Conservation (phyloP, 1,284 basidiomycete genomes). For the Cryptococcus wingfieldii region DNA sequence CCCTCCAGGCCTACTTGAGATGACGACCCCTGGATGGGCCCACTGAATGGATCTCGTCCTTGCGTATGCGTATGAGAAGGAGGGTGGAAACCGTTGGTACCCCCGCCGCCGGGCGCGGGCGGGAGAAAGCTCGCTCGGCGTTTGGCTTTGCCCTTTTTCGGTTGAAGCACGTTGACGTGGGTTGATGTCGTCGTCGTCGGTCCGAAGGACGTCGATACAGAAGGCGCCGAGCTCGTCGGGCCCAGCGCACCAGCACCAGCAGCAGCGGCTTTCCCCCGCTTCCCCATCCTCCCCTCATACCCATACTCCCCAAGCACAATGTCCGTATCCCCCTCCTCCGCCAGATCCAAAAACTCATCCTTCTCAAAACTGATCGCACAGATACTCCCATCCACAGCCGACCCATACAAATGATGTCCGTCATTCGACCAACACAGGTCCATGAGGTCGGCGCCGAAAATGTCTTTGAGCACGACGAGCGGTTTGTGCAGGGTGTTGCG, state of each 20-base stretch:
- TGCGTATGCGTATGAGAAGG: background rate
- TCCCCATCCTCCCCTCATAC: conserved; percentile 48
- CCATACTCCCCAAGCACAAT: conserved; percentile 74
- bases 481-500: conserved; percentile 85
- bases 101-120: conserved; percentile 4
- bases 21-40: conserved; percentile 32
- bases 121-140: conserved; percentile 11
- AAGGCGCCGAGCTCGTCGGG: conserved; percentile 9
- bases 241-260: background rate
- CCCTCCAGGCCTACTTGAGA: conserved; percentile 20
- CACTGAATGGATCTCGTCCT: conserved; percentile 11
- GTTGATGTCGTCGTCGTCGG: conserved; percentile 9
- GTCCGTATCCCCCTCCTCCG: conserved; percentile 66
- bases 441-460: conserved; percentile 91
- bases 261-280: conserved; percentile 13
- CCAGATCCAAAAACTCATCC: conserved; percentile 77
- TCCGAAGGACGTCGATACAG: conserved; percentile 13
- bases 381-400: conserved; percentile 91
- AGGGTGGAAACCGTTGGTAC: background rate
- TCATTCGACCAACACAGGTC: conserved; percentile 95
- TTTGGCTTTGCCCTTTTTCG: conserved; percentile 23
- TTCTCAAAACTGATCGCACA: conserved; percentile 78
- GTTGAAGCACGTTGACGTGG: conserved; percentile 27
- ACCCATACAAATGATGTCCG: conserved; percentile 86
- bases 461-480: conserved; percentile 84